These are phyloP conservation scores for Rhizopogon vinicolor DNA, from an alignment of 768 basidiomycete species.

Conservation along the genomic window DNA sequence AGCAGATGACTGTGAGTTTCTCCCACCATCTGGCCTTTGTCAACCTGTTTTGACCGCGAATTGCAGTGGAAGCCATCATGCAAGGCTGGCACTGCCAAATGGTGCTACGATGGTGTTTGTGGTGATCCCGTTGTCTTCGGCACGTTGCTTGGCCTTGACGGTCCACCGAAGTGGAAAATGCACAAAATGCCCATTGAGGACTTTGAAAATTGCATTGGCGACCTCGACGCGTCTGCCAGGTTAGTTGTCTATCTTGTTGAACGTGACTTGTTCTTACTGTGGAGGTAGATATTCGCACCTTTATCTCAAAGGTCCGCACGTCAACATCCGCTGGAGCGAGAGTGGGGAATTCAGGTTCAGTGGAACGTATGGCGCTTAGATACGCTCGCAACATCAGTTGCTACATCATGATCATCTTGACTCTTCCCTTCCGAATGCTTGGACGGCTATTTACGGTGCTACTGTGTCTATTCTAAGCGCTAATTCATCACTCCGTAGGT, in stretches of 20 bases:
- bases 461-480: not conserved
- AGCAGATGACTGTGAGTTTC: constrained; percentile 41
- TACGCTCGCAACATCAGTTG: too few species aligned
- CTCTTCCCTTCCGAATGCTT: not conserved
- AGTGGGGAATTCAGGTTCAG: constrained; percentile 56
- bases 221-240: constrained; percentile 32
- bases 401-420: too few species aligned
- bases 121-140: constrained; percentile 44
- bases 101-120: constrained; percentile 50
- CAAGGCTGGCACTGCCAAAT: constrained; percentile 42
- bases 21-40: not conserved
- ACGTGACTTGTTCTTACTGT: not conserved
- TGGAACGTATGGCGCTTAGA: constrained; percentile 37
- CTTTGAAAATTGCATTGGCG: constrained; percentile 31
- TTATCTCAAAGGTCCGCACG: constrained; percentile 34
- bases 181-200: constrained; percentile 38
- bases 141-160: constrained; percentile 34
- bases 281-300: constrained; percentile 34
- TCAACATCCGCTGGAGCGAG: constrained; percentile 42
- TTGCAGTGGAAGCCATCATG: constrained; percentile 49
- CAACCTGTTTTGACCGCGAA: not conserved
- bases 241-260: constrained; percentile 7
- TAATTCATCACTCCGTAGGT: not conserved
- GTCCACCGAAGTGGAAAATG: constrained; percentile 45
- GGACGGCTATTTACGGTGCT: not conserved